Conservation (phyloP, 768 basidiomycete genomes). For the Phylloporus sp. region DNA sequence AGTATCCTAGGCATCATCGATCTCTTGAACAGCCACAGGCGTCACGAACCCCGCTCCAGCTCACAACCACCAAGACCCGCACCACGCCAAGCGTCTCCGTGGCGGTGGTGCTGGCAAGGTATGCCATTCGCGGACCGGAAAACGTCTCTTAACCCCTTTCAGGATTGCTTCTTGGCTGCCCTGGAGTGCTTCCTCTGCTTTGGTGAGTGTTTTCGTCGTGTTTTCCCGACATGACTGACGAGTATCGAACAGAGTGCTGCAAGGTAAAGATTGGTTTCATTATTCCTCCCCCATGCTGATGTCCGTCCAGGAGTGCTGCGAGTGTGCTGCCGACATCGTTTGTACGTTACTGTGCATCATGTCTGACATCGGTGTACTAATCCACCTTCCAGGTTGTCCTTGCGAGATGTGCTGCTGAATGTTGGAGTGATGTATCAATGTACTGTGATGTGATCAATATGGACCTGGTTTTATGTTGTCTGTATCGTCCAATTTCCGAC, state of each 20-base stretch:
- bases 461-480: slow-evolving; percentile 10
- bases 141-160: not conserved
- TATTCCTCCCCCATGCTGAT: not conserved
- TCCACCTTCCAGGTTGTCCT: slow-evolving; percentile 53
- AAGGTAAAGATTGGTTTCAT: too few species aligned
- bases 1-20: too few species aligned
- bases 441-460: slow-evolving; percentile 5
- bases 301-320: slow-evolving; percentile 55
- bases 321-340: slow-evolving; percentile 62
- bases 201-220: slow-evolving; percentile 38
- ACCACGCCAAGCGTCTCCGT: slow-evolving; percentile 53
- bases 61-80: slow-evolving; percentile 37
- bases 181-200: slow-evolving; percentile 70
- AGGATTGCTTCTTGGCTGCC: slow-evolving; percentile 66
- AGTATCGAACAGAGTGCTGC: slow-evolving; percentile 50
- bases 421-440: not conserved
- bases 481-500: not conserved
- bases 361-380: not conserved
- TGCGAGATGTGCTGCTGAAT: slow-evolving; percentile 71
- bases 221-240: not conserved
- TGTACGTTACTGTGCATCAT: slow-evolving; percentile 44
- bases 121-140: not conserved
- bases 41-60: slow-evolving; percentile 42
- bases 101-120: slow-evolving; percentile 72
- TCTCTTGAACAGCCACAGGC: slow-evolving; percentile 28